phyloP scores from a whole-genome alignment of 1,284 basidiomycete genomes.

The Omphalotus olearius region DNA sequence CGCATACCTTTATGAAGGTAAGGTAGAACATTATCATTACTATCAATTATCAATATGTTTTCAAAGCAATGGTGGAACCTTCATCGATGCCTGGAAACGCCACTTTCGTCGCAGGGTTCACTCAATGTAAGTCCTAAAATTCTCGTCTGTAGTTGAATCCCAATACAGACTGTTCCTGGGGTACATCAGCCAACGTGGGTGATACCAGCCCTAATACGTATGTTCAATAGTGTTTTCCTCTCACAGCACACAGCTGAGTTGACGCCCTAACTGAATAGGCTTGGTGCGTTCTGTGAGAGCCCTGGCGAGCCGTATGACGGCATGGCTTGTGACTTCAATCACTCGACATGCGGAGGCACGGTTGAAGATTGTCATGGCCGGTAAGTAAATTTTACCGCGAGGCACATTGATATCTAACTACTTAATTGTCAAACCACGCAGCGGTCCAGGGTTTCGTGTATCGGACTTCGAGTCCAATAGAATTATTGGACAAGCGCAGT shows the following conservation, averaged over 20 bases:
- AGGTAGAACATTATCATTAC: slow-evolving; percentile 13
- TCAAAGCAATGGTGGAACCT: slow-evolving; percentile 57
- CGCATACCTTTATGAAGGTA: slow-evolving; percentile 71
- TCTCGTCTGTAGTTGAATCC: background rate
- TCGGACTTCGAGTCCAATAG: slow-evolving; percentile 72
- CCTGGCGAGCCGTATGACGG: slow-evolving; percentile 68
- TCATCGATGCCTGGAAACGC: slow-evolving; percentile 61
- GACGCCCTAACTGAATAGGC: slow-evolving; percentile 28
- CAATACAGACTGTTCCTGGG: slow-evolving; percentile 1
- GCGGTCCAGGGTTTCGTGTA: slow-evolving; percentile 67
- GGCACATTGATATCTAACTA: background rate
- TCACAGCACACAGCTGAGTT: slow-evolving; percentile 1
- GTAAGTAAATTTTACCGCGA: slow-evolving; percentile 30
- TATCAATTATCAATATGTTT: background rate
- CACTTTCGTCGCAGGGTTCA: slow-evolving; percentile 72
- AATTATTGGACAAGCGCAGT: slow-evolving; percentile 66
- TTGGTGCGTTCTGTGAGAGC: slow-evolving; percentile 74
- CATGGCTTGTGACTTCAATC: slow-evolving; percentile 57
- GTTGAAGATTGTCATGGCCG: slow-evolving; percentile 68
- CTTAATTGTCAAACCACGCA: slow-evolving; percentile 22
- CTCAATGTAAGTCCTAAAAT: slow-evolving; percentile 45
- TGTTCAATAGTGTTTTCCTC: slow-evolving; percentile 23
- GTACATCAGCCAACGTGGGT: slow-evolving; percentile 61
- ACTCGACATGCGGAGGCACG: slow-evolving; percentile 71
- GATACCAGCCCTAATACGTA: slow-evolving; percentile 77